Conservation (phyloP, 2,329 filamentous ascomycete species). For the Colletotrichum sp. region DNA sequence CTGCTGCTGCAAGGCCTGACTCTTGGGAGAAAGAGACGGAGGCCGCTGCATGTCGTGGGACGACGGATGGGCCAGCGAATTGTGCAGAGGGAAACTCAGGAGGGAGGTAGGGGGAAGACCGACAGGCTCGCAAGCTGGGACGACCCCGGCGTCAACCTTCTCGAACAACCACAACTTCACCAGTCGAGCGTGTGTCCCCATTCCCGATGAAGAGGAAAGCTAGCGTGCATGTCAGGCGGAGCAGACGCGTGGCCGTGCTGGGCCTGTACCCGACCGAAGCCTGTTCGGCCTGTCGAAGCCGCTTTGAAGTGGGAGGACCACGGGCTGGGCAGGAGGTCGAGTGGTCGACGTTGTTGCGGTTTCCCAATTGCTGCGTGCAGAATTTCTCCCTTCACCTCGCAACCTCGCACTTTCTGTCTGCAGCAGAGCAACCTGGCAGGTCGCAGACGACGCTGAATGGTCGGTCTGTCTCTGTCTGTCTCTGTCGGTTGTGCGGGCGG, state of each 20-base stretch:
- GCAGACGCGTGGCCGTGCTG: conserved; percentile 12
- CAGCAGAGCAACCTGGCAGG: background rate
- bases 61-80: conserved; percentile 3
- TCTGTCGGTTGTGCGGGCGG: background rate
- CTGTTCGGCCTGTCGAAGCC: background rate
- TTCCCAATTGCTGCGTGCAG: background rate
- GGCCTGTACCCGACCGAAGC: background rate
- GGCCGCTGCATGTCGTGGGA: background rate
- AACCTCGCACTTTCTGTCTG: background rate
- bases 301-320: background rate
- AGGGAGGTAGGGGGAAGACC: conserved; percentile 2
- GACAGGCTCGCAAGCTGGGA: background rate
- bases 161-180: background rate
- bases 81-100: background rate
- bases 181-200: background rate
- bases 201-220: background rate
- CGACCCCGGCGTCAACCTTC: background rate
- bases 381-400: background rate
- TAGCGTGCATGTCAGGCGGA: background rate
- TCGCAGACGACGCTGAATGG: background rate
- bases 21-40: background rate
- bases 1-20: background rate
- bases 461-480: background rate
- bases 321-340: background rate
- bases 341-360: background rate